These are phyloP conservation scores for Colletotrichum chrysophilum DNA, from an alignment of 2,329 filamentous ascomycete genomes.

Conservation along the genomic window DNA sequence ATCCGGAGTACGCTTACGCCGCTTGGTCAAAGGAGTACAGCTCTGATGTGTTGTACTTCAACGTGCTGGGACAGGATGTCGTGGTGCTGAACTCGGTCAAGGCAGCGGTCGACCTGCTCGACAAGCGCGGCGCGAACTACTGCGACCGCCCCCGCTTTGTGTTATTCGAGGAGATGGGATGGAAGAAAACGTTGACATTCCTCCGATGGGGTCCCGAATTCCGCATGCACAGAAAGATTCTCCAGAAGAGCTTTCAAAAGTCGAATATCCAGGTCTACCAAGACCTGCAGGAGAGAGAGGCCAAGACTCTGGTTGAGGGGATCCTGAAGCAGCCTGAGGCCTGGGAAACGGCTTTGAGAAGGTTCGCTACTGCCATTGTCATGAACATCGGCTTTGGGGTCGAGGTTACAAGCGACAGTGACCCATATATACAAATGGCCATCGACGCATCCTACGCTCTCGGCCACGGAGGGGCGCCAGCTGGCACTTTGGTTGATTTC, in stretches of 20 bases:
- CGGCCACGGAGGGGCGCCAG: constrained; percentile 37
- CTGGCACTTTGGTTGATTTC: constrained; percentile 49
- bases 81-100: constrained; percentile 49
- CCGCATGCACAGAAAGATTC: constrained; percentile 44
- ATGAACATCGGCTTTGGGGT: constrained; percentile 50
- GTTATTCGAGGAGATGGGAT: constrained; percentile 48
- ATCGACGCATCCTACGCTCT: constrained; percentile 25
- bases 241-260: constrained; percentile 47
- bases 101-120: constrained; percentile 47
- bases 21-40: constrained; percentile 54
- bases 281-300: constrained; percentile 26
- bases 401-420: constrained; percentile 36
- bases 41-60: constrained; percentile 34
- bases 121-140: constrained; percentile 49
- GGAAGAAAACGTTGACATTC: constrained; percentile 50
- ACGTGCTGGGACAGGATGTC: constrained; percentile 34
- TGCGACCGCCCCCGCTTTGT: constrained; percentile 49
- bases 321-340: constrained; percentile 34
- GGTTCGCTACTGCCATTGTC: constrained; percentile 46
- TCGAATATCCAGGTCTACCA: constrained; percentile 36
- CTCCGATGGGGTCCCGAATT: constrained; percentile 45
- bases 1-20: constrained; percentile 35
- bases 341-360: constrained; percentile 41
- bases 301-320: constrained; percentile 28
- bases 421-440: constrained; percentile 35